phyloP scores from a whole-genome alignment of 768 basidiomycete genomes.

The Sistotremastrum suecicum region DNA sequence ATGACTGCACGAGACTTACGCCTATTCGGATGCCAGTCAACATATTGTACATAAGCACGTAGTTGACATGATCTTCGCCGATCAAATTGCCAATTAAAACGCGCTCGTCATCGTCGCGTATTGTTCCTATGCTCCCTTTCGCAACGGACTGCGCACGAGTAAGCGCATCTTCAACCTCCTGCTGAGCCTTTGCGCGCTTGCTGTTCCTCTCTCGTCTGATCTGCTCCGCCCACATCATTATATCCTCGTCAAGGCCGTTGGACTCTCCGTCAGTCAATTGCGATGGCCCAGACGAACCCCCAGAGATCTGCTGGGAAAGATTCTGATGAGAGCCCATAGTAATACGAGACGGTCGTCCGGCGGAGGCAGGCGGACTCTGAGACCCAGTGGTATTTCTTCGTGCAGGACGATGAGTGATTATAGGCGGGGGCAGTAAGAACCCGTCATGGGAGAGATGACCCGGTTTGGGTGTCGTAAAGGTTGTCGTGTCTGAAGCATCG shows the following conservation, averaged over 20 bases:
- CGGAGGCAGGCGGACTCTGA: too few relatives aligned
- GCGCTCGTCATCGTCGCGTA: slow-evolving; percentile 29
- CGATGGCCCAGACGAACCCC: too few relatives aligned
- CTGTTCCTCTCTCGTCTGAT: slow-evolving; percentile 66
- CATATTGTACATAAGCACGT: slow-evolving; percentile 99
- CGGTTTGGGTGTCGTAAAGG: too few relatives aligned
- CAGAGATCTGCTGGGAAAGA: too few relatives aligned
- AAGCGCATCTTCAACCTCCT: slow-evolving; percentile 45
- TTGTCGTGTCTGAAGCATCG: too few relatives aligned
- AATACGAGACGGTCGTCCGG: too few relatives aligned
- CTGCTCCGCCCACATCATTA: slow-evolving; percentile 78
- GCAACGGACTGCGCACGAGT: slow-evolving; percentile 19
- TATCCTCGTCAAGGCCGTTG: slow-evolving; percentile 58
- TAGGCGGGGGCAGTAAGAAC: too few relatives aligned
- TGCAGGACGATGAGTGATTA: too few relatives aligned
- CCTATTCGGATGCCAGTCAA: slow-evolving; percentile 94
- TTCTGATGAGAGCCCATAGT: too few relatives aligned
- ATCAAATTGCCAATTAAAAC: slow-evolving; percentile 90
- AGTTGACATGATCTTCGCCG: slow-evolving; percentile 97
- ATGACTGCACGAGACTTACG: slow-evolving; percentile 29
- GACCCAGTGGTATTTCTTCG: too few relatives aligned
- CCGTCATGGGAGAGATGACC: too few relatives aligned
- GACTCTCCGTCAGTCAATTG: too few relatives aligned
- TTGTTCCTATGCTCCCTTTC: slow-evolving; percentile 10
- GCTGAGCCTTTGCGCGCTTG: slow-evolving; percentile 56